phyloP scores from a whole-genome alignment of 2,329 filamentous ascomycete genomes.

The Neurospora sp. region DNA sequence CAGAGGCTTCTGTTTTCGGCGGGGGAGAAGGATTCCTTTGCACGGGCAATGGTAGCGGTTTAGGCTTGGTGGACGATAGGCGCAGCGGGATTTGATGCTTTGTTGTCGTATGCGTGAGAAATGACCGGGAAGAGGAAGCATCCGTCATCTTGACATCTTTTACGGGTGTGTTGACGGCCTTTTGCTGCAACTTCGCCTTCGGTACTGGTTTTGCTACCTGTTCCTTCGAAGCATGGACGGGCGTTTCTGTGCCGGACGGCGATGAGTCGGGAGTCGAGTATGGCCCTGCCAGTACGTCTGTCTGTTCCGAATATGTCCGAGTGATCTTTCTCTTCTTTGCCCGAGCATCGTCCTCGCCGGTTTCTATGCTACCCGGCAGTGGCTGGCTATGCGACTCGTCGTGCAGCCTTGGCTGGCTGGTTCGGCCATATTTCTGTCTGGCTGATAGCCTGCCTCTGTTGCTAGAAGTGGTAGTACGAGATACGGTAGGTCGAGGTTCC shows the following conservation, averaged over 20 bases:
- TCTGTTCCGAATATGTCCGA: conserved; percentile 12
- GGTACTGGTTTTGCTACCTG: conserved; percentile 7
- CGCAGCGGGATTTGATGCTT: conserved; percentile 18
- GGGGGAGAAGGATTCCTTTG: conserved; percentile 5
- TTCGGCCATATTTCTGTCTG: conserved; percentile 1
- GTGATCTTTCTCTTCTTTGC: conserved; percentile 16
- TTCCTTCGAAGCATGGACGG: conserved; percentile 1
- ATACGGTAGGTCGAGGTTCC: conserved; percentile 7
- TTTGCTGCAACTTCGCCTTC: conserved; percentile 4
- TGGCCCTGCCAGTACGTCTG: conserved; percentile 5
- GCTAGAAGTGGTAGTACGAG: conserved; percentile 1
- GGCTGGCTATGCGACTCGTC: conserved; percentile 15
- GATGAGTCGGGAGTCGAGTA: conserved; percentile 19
- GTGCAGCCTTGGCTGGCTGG: background rate
- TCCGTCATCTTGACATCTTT: conserved; percentile 13
- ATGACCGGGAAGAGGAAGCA: background rate
- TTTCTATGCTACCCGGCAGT: conserved; percentile 3
- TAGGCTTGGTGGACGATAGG: conserved; percentile 8
- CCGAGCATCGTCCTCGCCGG: conserved; percentile 9
- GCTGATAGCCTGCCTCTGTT: conserved; percentile 6
- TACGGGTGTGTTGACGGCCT: conserved; percentile 9
- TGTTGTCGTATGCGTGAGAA: conserved; percentile 13
- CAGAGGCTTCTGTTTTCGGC: background rate
- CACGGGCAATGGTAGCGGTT: background rate
- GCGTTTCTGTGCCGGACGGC: conserved; percentile 9